These are phyloP conservation scores for Phylloporus rhodoxanthus DNA, from an alignment of 768 basidiomycete genomes.

Conservation along the genomic window DNA sequence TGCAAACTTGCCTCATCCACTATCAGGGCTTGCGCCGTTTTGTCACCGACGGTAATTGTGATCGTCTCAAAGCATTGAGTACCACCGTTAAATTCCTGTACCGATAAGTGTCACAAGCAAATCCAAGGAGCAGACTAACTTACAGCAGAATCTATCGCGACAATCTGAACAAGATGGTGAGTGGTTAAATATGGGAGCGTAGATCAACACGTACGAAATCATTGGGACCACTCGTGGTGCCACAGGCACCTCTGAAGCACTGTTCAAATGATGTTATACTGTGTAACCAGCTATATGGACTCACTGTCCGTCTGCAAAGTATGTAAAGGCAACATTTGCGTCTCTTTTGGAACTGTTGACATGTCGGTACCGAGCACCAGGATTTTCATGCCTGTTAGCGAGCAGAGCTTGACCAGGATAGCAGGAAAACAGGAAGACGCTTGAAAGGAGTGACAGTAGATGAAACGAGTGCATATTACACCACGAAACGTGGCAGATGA, in stretches of 20 bases:
- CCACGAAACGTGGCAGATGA: conserved; percentile 5
- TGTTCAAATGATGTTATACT: neutral
- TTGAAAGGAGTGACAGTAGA: conserved; percentile 20
- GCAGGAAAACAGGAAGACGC: conserved; percentile 12
- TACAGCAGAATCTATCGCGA: conserved; percentile 39
- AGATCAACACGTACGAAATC: conserved; percentile 23
- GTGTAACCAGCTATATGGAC: neutral
- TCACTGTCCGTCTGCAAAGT: conserved; percentile 24
- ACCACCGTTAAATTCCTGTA: conserved; percentile 37
- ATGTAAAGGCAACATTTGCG: conserved; percentile 20
- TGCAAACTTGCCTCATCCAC: conserved; percentile 36
- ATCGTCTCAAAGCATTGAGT: conserved; percentile 41
- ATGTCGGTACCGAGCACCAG: conserved; percentile 9
- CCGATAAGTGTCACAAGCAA: neutral
- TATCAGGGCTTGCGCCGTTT: conserved; percentile 38
- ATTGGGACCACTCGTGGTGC: conserved; percentile 13
- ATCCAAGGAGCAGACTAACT: conserved; percentile 5
- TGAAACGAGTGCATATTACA: conserved; percentile 27
- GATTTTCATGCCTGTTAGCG: conserved; percentile 7
- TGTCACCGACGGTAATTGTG: conserved; percentile 36
- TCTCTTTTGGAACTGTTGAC: conserved; percentile 11
- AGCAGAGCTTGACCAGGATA: conserved; percentile 7
- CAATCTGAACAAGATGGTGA: conserved; percentile 32
- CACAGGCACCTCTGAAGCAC: conserved; percentile 39
- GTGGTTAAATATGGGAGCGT: neutral